Evolutionary conservation across 192 early-diverging fungal species (phyloP).

Genomic region (Rhizophagus prolifer): DNA sequence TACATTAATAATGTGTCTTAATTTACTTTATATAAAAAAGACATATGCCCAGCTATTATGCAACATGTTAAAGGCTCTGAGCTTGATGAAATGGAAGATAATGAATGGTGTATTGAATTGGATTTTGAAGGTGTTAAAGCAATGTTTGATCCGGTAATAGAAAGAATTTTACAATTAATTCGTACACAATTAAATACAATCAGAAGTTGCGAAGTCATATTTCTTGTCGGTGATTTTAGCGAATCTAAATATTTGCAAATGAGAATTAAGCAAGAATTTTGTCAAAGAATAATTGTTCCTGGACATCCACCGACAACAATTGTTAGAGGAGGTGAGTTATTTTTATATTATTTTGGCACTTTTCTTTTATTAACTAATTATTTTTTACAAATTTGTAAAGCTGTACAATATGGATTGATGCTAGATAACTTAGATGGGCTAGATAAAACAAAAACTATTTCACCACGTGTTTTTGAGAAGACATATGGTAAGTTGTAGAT

Average conservation of each 20-base stretch:
- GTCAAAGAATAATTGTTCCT: slow-evolving; percentile 44
- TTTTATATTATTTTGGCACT: too few species aligned
- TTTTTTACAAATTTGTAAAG: not conserved
- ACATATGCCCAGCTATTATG: not conserved
- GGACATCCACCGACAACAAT: slow-evolving; percentile 48
- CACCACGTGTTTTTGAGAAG: not conserved
- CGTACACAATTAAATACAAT: slow-evolving; percentile 49
- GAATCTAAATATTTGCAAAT: slow-evolving; percentile 49
- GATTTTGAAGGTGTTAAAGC: slow-evolving; percentile 45
- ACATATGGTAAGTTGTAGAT: not conserved
- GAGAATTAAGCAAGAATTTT: slow-evolving; percentile 49
- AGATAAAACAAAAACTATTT: slow-evolving; percentile 30
- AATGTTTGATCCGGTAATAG: slow-evolving; percentile 58
- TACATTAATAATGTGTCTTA: too few species aligned
- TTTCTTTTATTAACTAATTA: too few species aligned
- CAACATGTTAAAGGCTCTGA: not conserved
- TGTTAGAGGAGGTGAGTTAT: slow-evolving; percentile 37
- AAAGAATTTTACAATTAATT: slow-evolving; percentile 52
- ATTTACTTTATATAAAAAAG: too few species aligned
- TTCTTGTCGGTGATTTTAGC: slow-evolving; percentile 56
- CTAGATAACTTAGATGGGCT: too few species aligned
- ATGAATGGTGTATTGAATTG: slow-evolving; percentile 39
- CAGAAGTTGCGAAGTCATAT: slow-evolving; percentile 39
- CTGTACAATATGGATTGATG: slow-evolving; percentile 48
- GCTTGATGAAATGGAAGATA: slow-evolving; percentile 38